phyloP scores from a whole-genome alignment of 306 rosid genomes.

The Urtica urens region DNA sequence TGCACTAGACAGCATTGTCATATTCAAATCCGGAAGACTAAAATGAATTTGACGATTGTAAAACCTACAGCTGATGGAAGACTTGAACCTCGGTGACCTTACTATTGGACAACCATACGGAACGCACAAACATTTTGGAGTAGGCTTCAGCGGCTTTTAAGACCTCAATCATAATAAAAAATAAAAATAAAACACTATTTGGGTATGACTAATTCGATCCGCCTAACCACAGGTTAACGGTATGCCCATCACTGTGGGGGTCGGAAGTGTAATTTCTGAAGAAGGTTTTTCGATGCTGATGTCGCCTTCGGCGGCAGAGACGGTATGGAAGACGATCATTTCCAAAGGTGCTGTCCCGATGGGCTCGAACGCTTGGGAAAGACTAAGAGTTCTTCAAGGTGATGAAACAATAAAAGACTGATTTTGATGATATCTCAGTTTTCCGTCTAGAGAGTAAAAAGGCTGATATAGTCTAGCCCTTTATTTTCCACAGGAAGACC shows the following conservation, averaged over 20 bases:
- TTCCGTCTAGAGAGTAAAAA: no score
- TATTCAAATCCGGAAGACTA: constrained; percentile 15
- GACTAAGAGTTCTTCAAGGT: constrained; percentile 65
- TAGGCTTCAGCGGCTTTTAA: constrained; percentile 22
- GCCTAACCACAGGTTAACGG: constrained; percentile 50
- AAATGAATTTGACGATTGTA: constrained; percentile 10
- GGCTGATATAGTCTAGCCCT: no score
- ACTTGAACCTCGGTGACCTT: constrained; percentile 60
- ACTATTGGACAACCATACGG: constrained; percentile 84
- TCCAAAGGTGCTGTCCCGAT: constrained; percentile 65
- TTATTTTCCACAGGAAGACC: constrained; percentile 97
- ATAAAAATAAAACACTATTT: background rate
- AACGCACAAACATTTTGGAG: constrained; percentile 69
- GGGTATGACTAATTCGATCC: background rate
- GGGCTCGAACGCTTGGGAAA: constrained; percentile 89
- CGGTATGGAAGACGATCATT: constrained; percentile 71
- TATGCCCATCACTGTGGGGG: constrained; percentile 80
- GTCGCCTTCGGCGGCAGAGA: constrained; percentile 78
- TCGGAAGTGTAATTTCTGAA: constrained; percentile 77
- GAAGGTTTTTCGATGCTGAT: constrained; percentile 66
- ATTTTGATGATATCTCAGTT: no score
- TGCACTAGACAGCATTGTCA: background rate
- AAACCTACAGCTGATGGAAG: constrained; percentile 53
- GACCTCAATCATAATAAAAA: background rate
- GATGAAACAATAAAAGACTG: no score